Conservation (phyloP, 1,139 yeast species). For the Magnusiomyces paraingens region DNA sequence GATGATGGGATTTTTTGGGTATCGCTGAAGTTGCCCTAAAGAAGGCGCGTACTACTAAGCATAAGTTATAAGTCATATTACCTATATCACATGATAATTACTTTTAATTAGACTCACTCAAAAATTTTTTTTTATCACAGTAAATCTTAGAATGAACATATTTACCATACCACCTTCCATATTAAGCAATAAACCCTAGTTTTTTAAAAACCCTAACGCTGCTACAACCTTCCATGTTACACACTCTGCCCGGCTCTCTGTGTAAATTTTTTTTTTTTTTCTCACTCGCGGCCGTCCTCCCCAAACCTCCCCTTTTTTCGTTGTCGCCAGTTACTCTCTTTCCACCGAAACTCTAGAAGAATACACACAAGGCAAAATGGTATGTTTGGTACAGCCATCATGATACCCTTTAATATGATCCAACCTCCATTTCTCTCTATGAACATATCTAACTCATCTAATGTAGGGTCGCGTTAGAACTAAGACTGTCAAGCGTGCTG, state of each 20-base stretch:
- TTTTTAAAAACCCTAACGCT: background rate
- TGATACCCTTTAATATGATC: background rate
- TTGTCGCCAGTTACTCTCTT: constrained; percentile 1
- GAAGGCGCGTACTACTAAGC: too few species aligned
- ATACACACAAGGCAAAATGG: constrained; percentile 9
- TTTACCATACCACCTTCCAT: background rate
- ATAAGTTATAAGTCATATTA: too few species aligned
- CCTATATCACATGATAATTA: background rate
- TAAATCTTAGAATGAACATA: background rate
- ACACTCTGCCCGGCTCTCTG: background rate
- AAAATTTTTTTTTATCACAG: background rate
- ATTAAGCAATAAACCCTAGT: background rate
- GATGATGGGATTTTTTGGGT: too few species aligned
- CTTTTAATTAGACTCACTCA: background rate
- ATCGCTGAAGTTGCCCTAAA: too few species aligned
- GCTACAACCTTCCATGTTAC: background rate
- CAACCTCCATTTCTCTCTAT: too few species aligned
- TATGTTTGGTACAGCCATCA: background rate
- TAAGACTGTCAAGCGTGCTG: constrained; percentile 99
- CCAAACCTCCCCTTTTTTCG: background rate
- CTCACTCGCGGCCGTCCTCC: background rate
- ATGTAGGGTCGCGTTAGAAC: constrained; percentile 43
- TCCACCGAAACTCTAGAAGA: constrained; percentile 2
- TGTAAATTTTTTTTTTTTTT: background rate
- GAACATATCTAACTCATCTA: background rate